Base-by-base conservation (phyloP, 805 yeast genomes). In the Metschnikowia aberdeeniae region DNA sequence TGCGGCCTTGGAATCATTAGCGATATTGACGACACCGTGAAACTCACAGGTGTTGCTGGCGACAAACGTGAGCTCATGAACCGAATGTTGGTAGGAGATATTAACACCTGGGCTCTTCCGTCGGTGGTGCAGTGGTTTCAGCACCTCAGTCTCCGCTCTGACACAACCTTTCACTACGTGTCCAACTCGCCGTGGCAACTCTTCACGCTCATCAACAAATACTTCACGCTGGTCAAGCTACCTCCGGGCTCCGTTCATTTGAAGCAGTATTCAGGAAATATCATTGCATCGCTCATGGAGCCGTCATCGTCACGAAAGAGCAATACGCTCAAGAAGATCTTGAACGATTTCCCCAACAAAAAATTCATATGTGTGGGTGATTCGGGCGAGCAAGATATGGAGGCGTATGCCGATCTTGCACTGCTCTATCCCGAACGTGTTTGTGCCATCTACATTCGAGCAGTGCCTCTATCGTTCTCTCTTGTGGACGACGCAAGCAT, bases 171-270 rank as follows among this genome's bases (percentile, higher is more conserved):
- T 57, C 96, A 90, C 62, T 95, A 92, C 61, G 98, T 95, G 2
- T 90, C 97, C 6, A 93, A 95, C 65, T 82, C 95, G 1, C 99
- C 99, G 0, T 86, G 95, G 81, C 98, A 93, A 63, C 67, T 93
- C 20, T 89, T 75, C 61, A 75, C 80, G 14, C 71, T 79, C 6
- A 76, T 86, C 13, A 55, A 66, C 20, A 78, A 80, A 35, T 89
- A 80, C 55, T 71, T 89, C 55, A 64, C 68, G 13, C 58, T 64
- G 33, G 76, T 72, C 30, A 70, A 75, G 5, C 76, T 88, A 36
- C 99, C 99, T 0, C 56, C 60, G 1, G 96, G 96, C 5, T 85
- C 96, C 0, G 70, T 93, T 45, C 95, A 90, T 62, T 73, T 95
- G 54, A 89, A 92, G 63, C 92, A 85, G 58, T 93, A 95, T 61